These are phyloP conservation scores for Capsicum rhomboideum DNA, from an alignment of 257 asterid species.

Conservation along the genomic window DNA sequence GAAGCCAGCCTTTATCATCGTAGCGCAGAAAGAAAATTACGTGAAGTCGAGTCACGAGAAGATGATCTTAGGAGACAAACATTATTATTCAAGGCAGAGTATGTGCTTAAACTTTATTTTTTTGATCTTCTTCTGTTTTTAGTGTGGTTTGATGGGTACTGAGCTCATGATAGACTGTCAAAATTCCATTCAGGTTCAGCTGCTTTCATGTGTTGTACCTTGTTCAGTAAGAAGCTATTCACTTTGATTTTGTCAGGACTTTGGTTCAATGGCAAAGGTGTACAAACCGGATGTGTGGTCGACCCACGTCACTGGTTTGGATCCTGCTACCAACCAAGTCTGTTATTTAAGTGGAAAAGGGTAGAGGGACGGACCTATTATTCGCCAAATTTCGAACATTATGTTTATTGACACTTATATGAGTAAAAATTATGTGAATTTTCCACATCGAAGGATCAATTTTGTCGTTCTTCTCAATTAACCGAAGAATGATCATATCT, in stretches of 20 bases:
- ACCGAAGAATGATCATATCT: neutral
- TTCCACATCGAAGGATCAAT: neutral
- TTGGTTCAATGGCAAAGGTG: neutral
- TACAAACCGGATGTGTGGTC: neutral
- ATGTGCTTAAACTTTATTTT: slow-evolving; percentile 20
- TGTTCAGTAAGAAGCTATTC: neutral
- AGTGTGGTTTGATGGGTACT: neutral
- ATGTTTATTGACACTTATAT: neutral
- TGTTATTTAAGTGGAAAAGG: neutral
- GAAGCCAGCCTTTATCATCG: slow-evolving; percentile 79
- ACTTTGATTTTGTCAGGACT: neutral
- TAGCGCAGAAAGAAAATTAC: slow-evolving; percentile 82
- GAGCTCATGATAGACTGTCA: neutral
- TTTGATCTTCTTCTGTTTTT: neutral
- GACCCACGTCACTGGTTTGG: neutral
- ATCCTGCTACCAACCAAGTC: neutral
- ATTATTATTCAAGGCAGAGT: slow-evolving; percentile 69
- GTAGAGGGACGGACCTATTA: neutral
- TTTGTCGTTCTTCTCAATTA: neutral
- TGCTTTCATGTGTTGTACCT: neutral
- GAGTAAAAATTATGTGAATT: neutral
- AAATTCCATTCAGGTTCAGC: neutral
- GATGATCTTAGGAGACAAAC: slow-evolving; percentile 84
- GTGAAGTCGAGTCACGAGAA: slow-evolving; percentile 88
- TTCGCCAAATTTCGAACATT: neutral